These are phyloP conservation scores for Aspergillus costaricaensis DNA, from an alignment of 2,329 filamentous ascomycete genomes.

Conservation along the genomic window DNA sequence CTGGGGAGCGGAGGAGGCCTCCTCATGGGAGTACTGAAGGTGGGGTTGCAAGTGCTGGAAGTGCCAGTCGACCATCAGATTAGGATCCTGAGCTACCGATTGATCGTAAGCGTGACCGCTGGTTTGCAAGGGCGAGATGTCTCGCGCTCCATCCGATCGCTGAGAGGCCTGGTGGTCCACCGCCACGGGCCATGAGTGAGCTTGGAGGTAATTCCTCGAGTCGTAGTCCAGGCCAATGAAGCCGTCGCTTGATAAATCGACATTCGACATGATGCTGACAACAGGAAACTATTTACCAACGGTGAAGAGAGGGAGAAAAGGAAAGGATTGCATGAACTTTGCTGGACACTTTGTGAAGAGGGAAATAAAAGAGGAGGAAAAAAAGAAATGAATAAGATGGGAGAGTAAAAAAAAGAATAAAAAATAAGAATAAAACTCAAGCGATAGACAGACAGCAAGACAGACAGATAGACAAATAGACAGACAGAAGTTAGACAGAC, in stretches of 20 bases:
- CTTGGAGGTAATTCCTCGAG: slow-evolving; percentile 48
- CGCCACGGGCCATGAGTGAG: slow-evolving; percentile 46
- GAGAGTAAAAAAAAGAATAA: not conserved
- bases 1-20: slow-evolving; percentile 57
- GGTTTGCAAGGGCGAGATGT: slow-evolving; percentile 48
- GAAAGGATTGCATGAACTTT: slow-evolving; percentile 12
- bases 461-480: slow-evolving; percentile 11
- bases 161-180: slow-evolving; percentile 45
- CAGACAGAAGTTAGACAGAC: slow-evolving; percentile 10
- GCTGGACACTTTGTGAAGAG: not conserved
- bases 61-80: slow-evolving; percentile 50
- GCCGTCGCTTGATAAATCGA: slow-evolving; percentile 48
- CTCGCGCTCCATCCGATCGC: slow-evolving; percentile 40
- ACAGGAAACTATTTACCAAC: slow-evolving; percentile 19
- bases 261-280: slow-evolving; percentile 43
- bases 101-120: slow-evolving; percentile 47
- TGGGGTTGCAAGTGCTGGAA: slow-evolving; percentile 46
- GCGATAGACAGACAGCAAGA: slow-evolving; percentile 11
- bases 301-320: slow-evolving; percentile 22
- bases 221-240: slow-evolving; percentile 52
- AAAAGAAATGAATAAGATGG: slow-evolving; percentile 3
- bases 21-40: slow-evolving; percentile 50
- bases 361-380: slow-evolving; percentile 14
- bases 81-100: slow-evolving; percentile 46
- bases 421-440: not conserved